Percentiles rank a stretch among this genome's conserved stretches.
phyloP scores from a whole-genome alignment of 768 basidiomycete species.

The Gymnopilus dilepis region DNA sequence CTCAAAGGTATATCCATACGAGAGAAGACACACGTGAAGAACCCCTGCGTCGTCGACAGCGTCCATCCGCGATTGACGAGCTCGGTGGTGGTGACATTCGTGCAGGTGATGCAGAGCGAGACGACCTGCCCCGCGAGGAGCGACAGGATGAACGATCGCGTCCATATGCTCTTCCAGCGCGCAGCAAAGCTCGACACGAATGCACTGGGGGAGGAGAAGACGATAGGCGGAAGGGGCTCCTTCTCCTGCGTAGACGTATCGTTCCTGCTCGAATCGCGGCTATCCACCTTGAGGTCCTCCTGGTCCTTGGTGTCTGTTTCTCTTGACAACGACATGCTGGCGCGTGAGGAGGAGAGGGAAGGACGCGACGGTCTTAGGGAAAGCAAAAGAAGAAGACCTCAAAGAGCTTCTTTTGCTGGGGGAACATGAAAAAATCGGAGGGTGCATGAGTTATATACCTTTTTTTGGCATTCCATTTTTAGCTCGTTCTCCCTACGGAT shows the following conservation, averaged over 20 bases:
- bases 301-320: slow-evolving; percentile 4
- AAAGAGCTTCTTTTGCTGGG: slow-evolving; percentile 4
- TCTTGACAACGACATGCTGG: slow-evolving; percentile 15
- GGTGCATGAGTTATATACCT: slow-evolving; percentile 9
- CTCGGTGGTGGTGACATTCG: slow-evolving; percentile 86
- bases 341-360: neutral
- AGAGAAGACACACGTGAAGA: slow-evolving; percentile 77
- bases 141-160: slow-evolving; percentile 70
- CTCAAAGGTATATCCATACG: neutral
- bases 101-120: slow-evolving; percentile 88
- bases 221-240: slow-evolving; percentile 59
- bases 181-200: slow-evolving; percentile 58
- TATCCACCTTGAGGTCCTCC: slow-evolving; percentile 2
- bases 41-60: slow-evolving; percentile 81
- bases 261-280: neutral
- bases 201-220: slow-evolving; percentile 61
- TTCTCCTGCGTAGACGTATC: neutral
- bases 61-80: slow-evolving; percentile 71
- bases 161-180: slow-evolving; percentile 81
- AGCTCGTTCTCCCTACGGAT: slow-evolving; percentile 4
- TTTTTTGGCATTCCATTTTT: slow-evolving; percentile 8
- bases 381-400: slow-evolving; percentile 10
- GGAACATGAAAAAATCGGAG: neutral
- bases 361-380: slow-evolving; percentile 1
- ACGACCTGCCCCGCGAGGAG: slow-evolving; percentile 82